Percentiles rank a stretch among this genome's conserved stretches.
Conservation (phyloP, 345 rosid genomes). For the Clarkia xantiana region DNA sequence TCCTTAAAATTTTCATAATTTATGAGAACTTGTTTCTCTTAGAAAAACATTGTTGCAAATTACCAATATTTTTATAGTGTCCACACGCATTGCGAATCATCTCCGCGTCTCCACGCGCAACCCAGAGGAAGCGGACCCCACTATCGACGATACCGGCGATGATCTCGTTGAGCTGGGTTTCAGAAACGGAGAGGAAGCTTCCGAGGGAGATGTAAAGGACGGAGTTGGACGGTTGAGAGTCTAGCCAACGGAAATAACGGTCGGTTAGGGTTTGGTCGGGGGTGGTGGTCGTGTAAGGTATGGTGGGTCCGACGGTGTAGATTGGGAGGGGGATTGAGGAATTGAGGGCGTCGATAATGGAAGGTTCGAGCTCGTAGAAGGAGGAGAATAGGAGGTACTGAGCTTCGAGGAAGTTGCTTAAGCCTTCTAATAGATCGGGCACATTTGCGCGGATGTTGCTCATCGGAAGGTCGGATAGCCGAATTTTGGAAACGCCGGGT, state of each 20-base stretch:
- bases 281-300: conserved; percentile 12
- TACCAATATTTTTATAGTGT: too few relatives aligned
- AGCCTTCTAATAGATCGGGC: neutral
- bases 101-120: conserved; percentile 21
- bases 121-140: conserved; percentile 16
- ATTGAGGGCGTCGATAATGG: conserved; percentile 16
- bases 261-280: neutral
- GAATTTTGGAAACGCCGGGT: conserved; percentile 19
- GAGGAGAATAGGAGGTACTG: conserved; percentile 42
- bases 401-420: conserved; percentile 7
- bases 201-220: conserved; percentile 26
- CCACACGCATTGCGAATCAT: neutral
- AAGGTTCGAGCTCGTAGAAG: conserved; percentile 32
- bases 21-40: too few relatives aligned
- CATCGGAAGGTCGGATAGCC: conserved; percentile 15
- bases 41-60: too few relatives aligned
- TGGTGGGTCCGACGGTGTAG: conserved; percentile 21
- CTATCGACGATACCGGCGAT: conserved; percentile 15
- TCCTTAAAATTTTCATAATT: too few relatives aligned
- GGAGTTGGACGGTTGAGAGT: conserved; percentile 17
- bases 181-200: conserved; percentile 24
- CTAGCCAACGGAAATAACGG: conserved; percentile 18
- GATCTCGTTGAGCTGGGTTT: conserved; percentile 25
- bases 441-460: neutral
- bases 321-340: conserved; percentile 8